Conservation (phyloP, 2,329 filamentous ascomycete species). For the Elsinoe ampelina region DNA sequence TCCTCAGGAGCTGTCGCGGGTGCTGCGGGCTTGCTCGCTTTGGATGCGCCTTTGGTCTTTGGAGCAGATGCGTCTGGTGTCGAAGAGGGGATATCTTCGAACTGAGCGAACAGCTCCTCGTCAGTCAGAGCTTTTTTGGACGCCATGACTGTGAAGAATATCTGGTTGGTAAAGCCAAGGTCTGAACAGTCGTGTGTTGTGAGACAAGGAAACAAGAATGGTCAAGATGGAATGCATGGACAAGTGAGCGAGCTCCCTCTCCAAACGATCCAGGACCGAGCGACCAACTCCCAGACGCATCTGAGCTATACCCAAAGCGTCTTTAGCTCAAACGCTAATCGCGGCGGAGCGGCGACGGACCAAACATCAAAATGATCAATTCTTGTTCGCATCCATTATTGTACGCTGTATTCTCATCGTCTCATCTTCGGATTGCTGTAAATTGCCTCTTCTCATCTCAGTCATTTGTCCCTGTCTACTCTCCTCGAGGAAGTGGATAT, state of each 20-base stretch:
- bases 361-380: constrained; percentile 8
- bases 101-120: constrained; percentile 38
- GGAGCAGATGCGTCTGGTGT: constrained; percentile 24
- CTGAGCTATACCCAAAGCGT: neutral
- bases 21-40: constrained; percentile 40
- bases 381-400: constrained; percentile 5
- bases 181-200: neutral
- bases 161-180: neutral
- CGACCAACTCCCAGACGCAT: neutral
- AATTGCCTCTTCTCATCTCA: neutral
- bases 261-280: no score
- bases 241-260: neutral
- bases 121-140: constrained; percentile 30
- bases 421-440: neutral
- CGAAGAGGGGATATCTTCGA: constrained; percentile 32
- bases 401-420: neutral
- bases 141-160: constrained; percentile 16
- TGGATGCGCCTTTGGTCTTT: constrained; percentile 37
- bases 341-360: constrained; percentile 5
- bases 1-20: constrained; percentile 41
- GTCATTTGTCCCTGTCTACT: neutral
- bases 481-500: neutral
- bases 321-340: constrained; percentile 5
- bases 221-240: neutral
- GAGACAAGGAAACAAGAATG: neutral